Percentiles rank a stretch among this genome's conserved stretches.
These are phyloP conservation scores for Cylindrotheca closterium DNA, from an alignment of 108 stramenopile genomes.

Conservation along the genomic window DNA sequence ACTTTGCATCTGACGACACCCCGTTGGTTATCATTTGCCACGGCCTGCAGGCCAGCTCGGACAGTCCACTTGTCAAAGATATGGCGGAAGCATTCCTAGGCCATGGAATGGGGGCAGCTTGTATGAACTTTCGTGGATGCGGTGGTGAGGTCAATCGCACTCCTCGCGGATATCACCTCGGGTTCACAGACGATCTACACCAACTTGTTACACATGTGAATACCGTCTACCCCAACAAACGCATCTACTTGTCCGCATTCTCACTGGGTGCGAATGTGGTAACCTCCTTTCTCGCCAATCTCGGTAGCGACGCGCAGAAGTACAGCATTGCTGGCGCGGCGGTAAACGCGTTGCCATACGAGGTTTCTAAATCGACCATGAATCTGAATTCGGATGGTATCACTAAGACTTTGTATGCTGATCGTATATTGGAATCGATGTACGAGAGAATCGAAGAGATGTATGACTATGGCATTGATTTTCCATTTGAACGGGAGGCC, in stretches of 20 bases:
- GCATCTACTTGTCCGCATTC: constrained; percentile 80
- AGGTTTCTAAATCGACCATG: constrained; percentile 40
- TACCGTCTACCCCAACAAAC: constrained; percentile 1
- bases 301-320: constrained; percentile 44
- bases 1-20: not conserved
- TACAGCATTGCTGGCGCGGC: constrained; percentile 81
- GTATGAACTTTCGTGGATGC: constrained; percentile 90
- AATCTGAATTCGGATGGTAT: constrained; percentile 61
- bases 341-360: constrained; percentile 82
- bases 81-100: constrained; percentile 54
- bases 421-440: constrained; percentile 48
- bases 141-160: constrained; percentile 31
- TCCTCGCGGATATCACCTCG: constrained; percentile 76
- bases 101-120: constrained; percentile 58
- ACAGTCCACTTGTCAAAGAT: constrained; percentile 50
- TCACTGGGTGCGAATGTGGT: constrained; percentile 92
- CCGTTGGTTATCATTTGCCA: constrained; percentile 64
- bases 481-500: constrained; percentile 37
- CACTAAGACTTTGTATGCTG: constrained; percentile 58
- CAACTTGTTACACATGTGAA: constrained; percentile 30
- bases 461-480: constrained; percentile 11
- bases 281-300: constrained; percentile 74
- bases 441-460: constrained; percentile 37
- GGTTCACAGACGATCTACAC: constrained; percentile 88
- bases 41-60: constrained; percentile 75